Percentiles rank a stretch among this genome's conserved stretches.
Evolutionary conservation across 2,329 filamentous ascomycete genomes (phyloP).

Genomic region (Cyphellophora europaea): DNA sequence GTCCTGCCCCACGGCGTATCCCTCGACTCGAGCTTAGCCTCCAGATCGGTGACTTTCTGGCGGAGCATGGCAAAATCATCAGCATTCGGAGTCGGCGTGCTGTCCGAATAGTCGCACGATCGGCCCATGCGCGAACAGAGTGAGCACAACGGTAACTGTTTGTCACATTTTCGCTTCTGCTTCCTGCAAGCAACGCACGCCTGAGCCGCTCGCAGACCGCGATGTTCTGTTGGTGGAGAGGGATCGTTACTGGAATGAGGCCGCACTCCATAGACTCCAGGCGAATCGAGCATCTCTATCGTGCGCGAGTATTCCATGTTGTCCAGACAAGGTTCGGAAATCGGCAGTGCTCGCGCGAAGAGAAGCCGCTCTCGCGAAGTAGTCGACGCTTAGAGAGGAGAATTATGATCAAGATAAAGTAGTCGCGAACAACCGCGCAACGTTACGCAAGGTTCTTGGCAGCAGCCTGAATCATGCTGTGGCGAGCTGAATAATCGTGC

Average conservation of each 20-base stretch:
- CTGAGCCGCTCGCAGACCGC: background rate
- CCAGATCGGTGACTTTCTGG: slow-evolving; percentile 16
- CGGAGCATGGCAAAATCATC: slow-evolving; percentile 14
- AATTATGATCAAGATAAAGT: no score
- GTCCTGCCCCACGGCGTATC: background rate
- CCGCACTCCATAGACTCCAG: background rate
- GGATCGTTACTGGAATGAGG: background rate
- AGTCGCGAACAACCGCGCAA: no score
- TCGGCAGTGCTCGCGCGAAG: no score
- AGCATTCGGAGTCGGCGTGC: slow-evolving; percentile 7
- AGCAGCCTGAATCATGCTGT: no score
- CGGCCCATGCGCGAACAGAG: slow-evolving; percentile 31
- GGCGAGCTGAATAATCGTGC: no score
- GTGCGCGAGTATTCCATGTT: background rate
- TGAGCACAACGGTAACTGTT: slow-evolving; percentile 37
- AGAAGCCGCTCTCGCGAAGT: no score
- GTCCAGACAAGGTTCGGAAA: no score
- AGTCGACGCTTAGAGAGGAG: no score
- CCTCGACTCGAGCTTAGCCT: slow-evolving; percentile 10
- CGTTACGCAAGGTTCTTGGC: no score
- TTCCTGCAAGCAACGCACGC: slow-evolving; percentile 29
- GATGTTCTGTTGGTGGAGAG: no score
- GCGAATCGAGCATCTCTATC: background rate
- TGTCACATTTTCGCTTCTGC: slow-evolving; percentile 46
- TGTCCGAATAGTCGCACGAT: slow-evolving; percentile 18